phyloP scores from a whole-genome alignment of 805 yeast genomes.

The Myxozyma nipponensis region DNA sequence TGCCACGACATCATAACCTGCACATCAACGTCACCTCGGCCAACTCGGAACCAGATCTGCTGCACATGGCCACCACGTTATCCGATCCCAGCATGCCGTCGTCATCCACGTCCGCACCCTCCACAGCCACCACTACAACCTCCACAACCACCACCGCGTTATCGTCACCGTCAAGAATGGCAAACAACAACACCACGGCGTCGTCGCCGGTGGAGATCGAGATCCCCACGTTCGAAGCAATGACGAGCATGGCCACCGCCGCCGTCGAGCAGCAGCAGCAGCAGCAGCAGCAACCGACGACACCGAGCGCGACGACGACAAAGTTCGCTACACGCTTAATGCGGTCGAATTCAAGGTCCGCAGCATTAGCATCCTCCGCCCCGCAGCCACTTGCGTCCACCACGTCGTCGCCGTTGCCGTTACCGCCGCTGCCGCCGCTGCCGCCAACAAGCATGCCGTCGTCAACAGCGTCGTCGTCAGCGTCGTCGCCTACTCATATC shows the following conservation, averaged over 20 bases:
- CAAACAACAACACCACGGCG: conserved; percentile 10
- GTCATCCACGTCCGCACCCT: conserved; percentile 2
- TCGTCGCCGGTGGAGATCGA: conserved; percentile 33
- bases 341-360: conserved; percentile 23
- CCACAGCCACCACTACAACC: conserved; percentile 8
- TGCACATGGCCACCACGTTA: neutral
- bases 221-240: conserved; percentile 33
- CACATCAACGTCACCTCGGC: neutral
- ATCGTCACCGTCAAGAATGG: conserved; percentile 4
- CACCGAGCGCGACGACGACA: conserved; percentile 27
- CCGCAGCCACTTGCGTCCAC: neutral
- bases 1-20: conserved; percentile 3
- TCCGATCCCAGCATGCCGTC: neutral
- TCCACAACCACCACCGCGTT: conserved; percentile 4
- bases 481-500: neutral
- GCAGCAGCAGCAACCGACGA: conserved; percentile 20
- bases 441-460: conserved; percentile 1
- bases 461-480: neutral
- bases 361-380: neutral
- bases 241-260: conserved; percentile 26
- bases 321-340: conserved; percentile 31
- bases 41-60: conserved; percentile 2
- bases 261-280: conserved; percentile 28
- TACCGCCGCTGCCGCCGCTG: conserved; percentile 4
- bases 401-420: conserved; percentile 10